Conservation (phyloP, 2,329 filamentous ascomycete genomes). For the Endothia cerciana region DNA sequence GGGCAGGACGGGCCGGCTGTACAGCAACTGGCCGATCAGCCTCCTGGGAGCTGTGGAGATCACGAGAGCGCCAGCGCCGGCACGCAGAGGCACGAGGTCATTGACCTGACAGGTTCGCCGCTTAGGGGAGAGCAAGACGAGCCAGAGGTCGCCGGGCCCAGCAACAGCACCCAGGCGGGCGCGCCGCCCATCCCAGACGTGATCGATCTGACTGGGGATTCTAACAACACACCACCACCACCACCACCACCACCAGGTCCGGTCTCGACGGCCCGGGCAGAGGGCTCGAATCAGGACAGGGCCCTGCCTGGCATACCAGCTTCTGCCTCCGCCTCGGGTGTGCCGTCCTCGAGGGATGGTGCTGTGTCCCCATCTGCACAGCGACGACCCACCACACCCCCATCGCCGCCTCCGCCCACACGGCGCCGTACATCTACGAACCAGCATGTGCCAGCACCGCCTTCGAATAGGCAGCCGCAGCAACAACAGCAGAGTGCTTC, state of each 20-base stretch:
- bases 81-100: conserved; percentile 11
- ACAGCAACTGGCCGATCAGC: neutral
- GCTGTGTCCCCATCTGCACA: conserved; percentile 18
- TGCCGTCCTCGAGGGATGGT: conserved; percentile 8
- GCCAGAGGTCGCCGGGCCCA: neutral
- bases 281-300: conserved; percentile 24
- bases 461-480: neutral
- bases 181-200: conserved; percentile 18
- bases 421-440: conserved; percentile 28
- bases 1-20: conserved; percentile 8
- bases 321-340: conserved; percentile 1
- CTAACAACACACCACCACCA: neutral
- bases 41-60: conserved; percentile 7
- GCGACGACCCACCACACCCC: conserved; percentile 26
- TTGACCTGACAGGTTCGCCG: conserved; percentile 23
- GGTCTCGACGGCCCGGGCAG: conserved; percentile 2
- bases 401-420: conserved; percentile 26
- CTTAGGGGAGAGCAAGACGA: neutral
- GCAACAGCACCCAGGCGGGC: conserved; percentile 4
- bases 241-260: conserved; percentile 6
- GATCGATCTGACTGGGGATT: conserved; percentile 27
- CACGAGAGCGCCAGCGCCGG: conserved; percentile 3
- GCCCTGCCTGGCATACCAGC: conserved; percentile 21
- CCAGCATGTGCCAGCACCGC: neutral
- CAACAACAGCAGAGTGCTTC: conserved; percentile 17